Evolutionary conservation across 495 filamentous ascomycete species (phyloP), one percentile per base, ranked within the genome.

Genomic region (Neurospora discreta): DNA sequence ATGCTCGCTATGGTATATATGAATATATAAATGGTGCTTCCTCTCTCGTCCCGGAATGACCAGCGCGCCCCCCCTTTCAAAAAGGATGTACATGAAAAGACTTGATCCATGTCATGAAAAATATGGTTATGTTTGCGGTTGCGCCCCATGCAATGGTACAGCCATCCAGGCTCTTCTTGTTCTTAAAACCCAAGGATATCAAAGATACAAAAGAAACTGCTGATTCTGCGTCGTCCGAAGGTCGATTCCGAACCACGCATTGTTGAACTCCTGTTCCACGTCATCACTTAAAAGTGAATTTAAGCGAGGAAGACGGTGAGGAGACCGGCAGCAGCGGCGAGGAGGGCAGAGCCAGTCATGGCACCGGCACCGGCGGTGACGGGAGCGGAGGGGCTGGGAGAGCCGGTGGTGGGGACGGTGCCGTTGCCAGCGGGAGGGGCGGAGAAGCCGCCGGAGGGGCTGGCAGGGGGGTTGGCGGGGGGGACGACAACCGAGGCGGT

Each of bases 251-350:
- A 60, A 9, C 52, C 52, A 60, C 52, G 16, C 52, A 60, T 60
- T 33, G 52, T 60, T 60, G 23, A 60, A 60, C 52, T 60, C 52
- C 52, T 60, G 52, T 60, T 60, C 52, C 5, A n/a, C n/a, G n/a
- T 16, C 52, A 5, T 60, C 52, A 60, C 52, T 16, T 60, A 60
- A 60, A 30, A 60, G 52, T 30, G 52, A 60, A 79, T 79, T 84
- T 88, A 88, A 77, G 82, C 84, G 77, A 88, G 79, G 82, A 86
- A 65, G 72, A 84, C 72, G 75, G 86, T 86, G 72, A 78, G 83
- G 72, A 84, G 75, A 80, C 84, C 87, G 81, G 82, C 85, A 69
- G 79, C 81, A 74, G 83, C 85, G 79, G 85, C 80, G 72, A 84
- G 71, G 75, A 83, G 42, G 71, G 82, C 81, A 71, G 82, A 84